A percentile compares a stretch with the other conserved stretches of the same genome.
phyloP scores from a whole-genome alignment of 441 rosid genomes.

The Erodium trifolium region DNA sequence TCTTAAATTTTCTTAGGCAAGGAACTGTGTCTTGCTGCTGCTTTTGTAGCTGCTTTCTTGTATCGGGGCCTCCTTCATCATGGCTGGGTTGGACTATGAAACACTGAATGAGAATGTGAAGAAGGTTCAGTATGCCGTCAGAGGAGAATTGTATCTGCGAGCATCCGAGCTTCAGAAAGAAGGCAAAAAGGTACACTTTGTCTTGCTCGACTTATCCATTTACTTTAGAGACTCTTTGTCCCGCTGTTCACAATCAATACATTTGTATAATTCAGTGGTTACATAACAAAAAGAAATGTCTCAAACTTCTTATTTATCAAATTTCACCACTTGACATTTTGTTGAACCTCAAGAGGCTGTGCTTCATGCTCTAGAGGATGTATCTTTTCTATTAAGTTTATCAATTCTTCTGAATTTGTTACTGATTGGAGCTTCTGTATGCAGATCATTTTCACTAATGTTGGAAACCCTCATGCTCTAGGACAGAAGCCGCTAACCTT shows the following conservation, averaged over 20 bases:
- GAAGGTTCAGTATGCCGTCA: conserved; percentile 88
- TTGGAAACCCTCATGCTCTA: conserved; percentile 95
- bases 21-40: conserved; percentile 10
- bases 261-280: too few relatives aligned
- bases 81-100: conserved; percentile 71
- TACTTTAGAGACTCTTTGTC: background rate
- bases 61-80: conserved; percentile 21
- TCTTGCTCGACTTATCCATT: conserved; percentile 2
- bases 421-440: conserved; percentile 15
- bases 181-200: conserved; percentile 69
- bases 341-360: background rate
- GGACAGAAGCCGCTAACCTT: conserved; percentile 91
- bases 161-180: conserved; percentile 98
- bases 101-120: conserved; percentile 76
- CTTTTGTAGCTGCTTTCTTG: background rate
- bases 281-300: background rate
- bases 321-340: background rate
- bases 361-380: too few relatives aligned
- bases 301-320: background rate
- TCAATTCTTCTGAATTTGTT: conserved; percentile 11
- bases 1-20: conserved; percentile 7
- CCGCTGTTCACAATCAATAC: too few relatives aligned
- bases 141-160: conserved; percentile 96
- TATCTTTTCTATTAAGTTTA: background rate
- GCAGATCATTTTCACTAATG: conserved; percentile 92